Conservation (phyloP, 2,329 filamentous ascomycete genomes). For the Claviceps lovelessii region DNA sequence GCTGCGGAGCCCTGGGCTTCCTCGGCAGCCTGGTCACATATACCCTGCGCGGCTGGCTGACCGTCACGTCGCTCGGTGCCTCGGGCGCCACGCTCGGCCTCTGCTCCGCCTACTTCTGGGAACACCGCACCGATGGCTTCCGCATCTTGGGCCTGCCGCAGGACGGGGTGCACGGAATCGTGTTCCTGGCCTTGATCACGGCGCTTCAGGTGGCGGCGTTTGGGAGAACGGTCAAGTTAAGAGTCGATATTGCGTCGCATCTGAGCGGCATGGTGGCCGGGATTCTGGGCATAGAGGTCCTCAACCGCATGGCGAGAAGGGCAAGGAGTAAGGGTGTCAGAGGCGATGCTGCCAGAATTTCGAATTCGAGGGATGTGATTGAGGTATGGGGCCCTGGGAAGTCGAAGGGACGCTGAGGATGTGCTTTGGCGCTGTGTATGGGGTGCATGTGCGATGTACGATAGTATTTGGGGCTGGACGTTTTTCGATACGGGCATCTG, state of each 20-base stretch:
- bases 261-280: slow-evolving; percentile 37
- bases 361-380: slow-evolving; percentile 6
- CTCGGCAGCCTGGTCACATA: slow-evolving; percentile 40
- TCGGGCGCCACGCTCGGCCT: slow-evolving; percentile 51
- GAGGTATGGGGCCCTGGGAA: slow-evolving; percentile 3
- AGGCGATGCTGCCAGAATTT: not conserved
- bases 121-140: slow-evolving; percentile 41
- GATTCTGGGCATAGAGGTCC: slow-evolving; percentile 23
- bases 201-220: slow-evolving; percentile 35
- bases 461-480: not conserved
- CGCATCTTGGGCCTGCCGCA: slow-evolving; percentile 42
- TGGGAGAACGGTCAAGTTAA: slow-evolving; percentile 26
- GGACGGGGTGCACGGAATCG: slow-evolving; percentile 41
- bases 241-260: slow-evolving; percentile 38
- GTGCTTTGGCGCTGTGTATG: no score
- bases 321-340: slow-evolving; percentile 1
- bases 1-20: slow-evolving; percentile 42
- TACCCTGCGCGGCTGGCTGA: slow-evolving; percentile 30
- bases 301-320: slow-evolving; percentile 12
- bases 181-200: slow-evolving; percentile 36
- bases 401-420: not conserved
- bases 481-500: not conserved
- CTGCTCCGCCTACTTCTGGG: slow-evolving; percentile 46
- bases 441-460: not conserved
- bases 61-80: slow-evolving; percentile 46